Evolutionary conservation across 257 asterid species (phyloP), one percentile per base, ranked within the genome.

Genomic region (Oldenlandia corymbosa): DNA sequence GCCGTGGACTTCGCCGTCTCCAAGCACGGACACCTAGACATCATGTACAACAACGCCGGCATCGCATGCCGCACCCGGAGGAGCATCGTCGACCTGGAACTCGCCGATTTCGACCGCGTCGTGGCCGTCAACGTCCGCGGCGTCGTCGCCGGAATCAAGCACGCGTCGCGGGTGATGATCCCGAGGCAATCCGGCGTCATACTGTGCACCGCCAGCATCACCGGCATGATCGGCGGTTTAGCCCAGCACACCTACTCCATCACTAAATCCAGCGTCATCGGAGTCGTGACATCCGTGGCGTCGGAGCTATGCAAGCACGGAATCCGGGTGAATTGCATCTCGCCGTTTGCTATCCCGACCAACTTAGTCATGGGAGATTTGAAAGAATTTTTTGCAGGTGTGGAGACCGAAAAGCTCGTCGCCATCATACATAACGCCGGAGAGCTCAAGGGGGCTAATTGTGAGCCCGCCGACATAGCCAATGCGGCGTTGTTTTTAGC

Each of bases 31-130:
- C 82, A 68, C 1, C 88, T 91, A 24, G 99, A 92, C 73, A 78
- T 87, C 58, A 83, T 92, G 97, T 82, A 82, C 83, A 92, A 89
- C 79, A 92, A 92, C 24, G 97, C 97, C 0, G 99, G 99, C 66
- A 59, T 89, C 0, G 86, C 97, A 2, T 89, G 99, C 66, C 88
- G 74, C n/a, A 85, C 95, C 0, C 87, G 96, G 2, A 81, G 75
- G 4, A 79, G 80, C 79, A 76, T 92, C 26, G 79, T 49, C 0
- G 91, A 87, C 65, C 91, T 92, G 5, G 91, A 92, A 72, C 78
- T 87, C 21, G 72, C 78, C 24, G 10, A 72, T 0, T 92, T 85
- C 63, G 91, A 92, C 60, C 68, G 85, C 0, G 85, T 85, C 75
- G 78, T 89, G 93, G 64, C 89, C 5, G 64, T 89, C 75, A 92